Evolutionary conservation across 2,329 filamentous ascomycete genomes (phyloP), one percentile per base, ranked within the genome.

Genomic region (Curvularia sp.): DNA sequence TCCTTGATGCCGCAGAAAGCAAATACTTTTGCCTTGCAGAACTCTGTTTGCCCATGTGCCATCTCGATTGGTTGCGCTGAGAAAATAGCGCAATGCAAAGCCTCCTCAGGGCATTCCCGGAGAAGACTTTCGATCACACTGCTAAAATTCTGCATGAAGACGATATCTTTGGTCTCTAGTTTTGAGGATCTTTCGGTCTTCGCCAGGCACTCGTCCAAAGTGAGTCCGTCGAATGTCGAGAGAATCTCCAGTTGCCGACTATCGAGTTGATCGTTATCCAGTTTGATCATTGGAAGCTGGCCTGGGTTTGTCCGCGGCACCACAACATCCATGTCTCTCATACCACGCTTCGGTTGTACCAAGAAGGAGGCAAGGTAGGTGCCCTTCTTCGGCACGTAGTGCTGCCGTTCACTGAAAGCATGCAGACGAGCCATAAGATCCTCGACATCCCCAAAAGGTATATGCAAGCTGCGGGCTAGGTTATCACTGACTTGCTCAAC

Each of bases 381-480:
- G 74, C 79, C 61, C 77, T 77, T 55, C 78, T 78, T 2, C 80
- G 81, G 72, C 87, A 90, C 18, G 79, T 81, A 61, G 2, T 63
- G 23, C 36, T 67, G 58, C 45, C 72, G 60, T 10, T 66, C 53
- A 27, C 65, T 74, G 46, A 66, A 75, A 1, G 94, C 87, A 15
- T 86, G 84, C 83, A 96, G 90, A 27, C 84, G 82, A 9, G 80
- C 78, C 12, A 96, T 79, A 55, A 87, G 86, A 5, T 77, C 73
- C 43, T 84, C 81, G 3, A 96, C 80, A n/a, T 86, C 84, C 1
- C 80, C 77, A 1, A 83, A 81, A 46, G 88, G 83, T 55, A 96
- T 87, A 69, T 94, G 90, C 82, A 96, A 89, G 61, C 86, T 89
- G 23, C 86, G 83, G 21, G 89, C 85, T 61, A 96, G 86, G 41